phyloP scores from a whole-genome alignment of 805 yeast species.

The Pichia heedii region DNA sequence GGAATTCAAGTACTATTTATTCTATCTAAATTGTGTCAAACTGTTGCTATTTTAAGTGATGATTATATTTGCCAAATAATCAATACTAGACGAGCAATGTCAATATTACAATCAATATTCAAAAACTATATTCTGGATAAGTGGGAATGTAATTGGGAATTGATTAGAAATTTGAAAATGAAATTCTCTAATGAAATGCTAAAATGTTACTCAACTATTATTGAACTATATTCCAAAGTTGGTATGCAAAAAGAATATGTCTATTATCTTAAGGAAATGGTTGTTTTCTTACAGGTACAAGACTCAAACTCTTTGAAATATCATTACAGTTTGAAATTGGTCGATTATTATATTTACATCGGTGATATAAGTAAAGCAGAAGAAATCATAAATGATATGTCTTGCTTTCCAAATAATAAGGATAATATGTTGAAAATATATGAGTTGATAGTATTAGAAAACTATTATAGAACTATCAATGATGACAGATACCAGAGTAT shows the following conservation, averaged over 20 bases:
- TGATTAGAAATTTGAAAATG: constrained; percentile 22
- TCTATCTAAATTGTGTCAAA: constrained; percentile 29
- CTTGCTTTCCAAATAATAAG: not conserved
- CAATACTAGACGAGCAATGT: constrained; percentile 40
- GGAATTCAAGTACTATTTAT: constrained; percentile 17
- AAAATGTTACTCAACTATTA: constrained; percentile 31
- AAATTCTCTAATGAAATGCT: constrained; percentile 29
- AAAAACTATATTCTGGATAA: constrained; percentile 27
- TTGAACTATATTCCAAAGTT: constrained; percentile 33
- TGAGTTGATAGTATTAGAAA: not conserved
- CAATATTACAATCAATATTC: constrained; percentile 44
- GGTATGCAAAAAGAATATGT: constrained; percentile 55
- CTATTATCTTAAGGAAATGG: constrained; percentile 44
- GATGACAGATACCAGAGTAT: not conserved
- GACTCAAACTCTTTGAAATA: constrained; percentile 22
- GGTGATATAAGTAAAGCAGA: constrained; percentile 11
- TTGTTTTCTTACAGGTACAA: constrained; percentile 27
- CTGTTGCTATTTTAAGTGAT: constrained; percentile 16
- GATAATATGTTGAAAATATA: not conserved
- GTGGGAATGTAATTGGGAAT: not conserved
- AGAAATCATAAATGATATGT: not conserved
- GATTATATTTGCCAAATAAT: constrained; percentile 18
- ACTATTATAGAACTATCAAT: constrained; percentile 1
- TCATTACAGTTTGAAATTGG: constrained; percentile 12
- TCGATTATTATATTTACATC: constrained; percentile 18